These are phyloP conservation scores for Pseudomonodictys pantanalensis DNA, from an alignment of 495 filamentous ascomycete genomes.

Conservation along the genomic window DNA sequence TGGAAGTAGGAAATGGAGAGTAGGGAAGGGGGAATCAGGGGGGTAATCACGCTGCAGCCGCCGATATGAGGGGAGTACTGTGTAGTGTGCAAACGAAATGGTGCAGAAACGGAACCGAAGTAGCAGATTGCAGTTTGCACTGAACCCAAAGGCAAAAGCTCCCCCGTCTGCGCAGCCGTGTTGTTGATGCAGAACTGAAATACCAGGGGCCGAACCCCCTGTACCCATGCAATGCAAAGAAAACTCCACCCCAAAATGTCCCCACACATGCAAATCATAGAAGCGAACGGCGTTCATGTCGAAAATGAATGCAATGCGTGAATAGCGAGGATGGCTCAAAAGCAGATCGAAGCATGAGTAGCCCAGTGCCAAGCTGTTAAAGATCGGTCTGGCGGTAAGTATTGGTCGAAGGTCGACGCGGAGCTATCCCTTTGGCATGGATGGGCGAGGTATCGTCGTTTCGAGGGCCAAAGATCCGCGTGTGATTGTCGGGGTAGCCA, in stretches of 20 bases:
- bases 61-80: background rate
- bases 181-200: constrained; percentile 3
- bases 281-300: constrained; percentile 17
- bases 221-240: constrained; percentile 22
- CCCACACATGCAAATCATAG: background rate
- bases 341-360: background rate
- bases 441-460: no score
- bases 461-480: no score
- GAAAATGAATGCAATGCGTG: constrained; percentile 13
- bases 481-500: no score
- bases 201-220: background rate
- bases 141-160: no score
- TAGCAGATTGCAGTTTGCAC: background rate
- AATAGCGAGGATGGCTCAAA: background rate
- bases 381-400: no score
- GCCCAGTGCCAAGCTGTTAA: no score
- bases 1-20: background rate
- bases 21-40: background rate
- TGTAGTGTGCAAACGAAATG: background rate
- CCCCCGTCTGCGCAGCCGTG: no score
- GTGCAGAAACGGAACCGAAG: background rate
- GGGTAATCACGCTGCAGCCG: background rate
- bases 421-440: no score
- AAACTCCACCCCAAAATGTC: background rate
- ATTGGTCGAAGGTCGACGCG: no score